Percentiles rank a stretch among this genome's conserved stretches.
phyloP scores from a whole-genome alignment of 2,329 filamentous ascomycete species.

The Paecilomyces formosus region DNA sequence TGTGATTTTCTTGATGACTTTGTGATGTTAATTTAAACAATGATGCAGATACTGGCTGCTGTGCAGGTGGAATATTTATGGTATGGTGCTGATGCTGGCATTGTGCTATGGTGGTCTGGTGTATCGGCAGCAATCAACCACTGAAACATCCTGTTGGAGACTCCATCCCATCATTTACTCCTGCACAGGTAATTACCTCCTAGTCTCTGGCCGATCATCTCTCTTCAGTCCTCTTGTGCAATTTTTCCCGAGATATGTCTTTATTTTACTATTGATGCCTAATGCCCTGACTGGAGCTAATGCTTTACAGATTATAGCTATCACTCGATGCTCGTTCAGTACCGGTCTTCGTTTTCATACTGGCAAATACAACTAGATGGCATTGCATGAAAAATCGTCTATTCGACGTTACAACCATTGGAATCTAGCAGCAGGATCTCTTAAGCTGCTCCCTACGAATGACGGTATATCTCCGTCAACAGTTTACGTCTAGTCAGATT shows the following conservation, averaged over 20 bases:
- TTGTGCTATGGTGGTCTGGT: neutral
- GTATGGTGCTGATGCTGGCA: neutral
- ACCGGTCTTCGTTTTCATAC: neutral
- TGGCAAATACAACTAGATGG: neutral
- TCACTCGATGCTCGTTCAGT: neutral
- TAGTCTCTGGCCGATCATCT: neutral
- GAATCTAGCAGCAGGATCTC: no score
- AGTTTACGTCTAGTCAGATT: no score
- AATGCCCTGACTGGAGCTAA: neutral
- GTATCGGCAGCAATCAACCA: neutral
- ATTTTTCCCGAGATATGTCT: neutral
- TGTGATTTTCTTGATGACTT: no score
- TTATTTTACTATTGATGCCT: neutral
- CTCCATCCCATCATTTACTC: neutral
- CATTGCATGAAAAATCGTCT: no score
- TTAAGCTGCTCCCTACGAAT: no score
- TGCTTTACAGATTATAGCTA: neutral
- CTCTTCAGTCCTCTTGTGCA: neutral
- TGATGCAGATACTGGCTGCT: neutral
- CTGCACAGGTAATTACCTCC: neutral
- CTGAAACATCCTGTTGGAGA: neutral
- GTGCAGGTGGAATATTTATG: neutral
- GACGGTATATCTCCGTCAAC: no score
- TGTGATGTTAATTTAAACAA: no score
- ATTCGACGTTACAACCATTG: no score